Base-by-base conservation (phyloP, 2,329 filamentous ascomycete species). In the Fusarium chaquense region DNA sequence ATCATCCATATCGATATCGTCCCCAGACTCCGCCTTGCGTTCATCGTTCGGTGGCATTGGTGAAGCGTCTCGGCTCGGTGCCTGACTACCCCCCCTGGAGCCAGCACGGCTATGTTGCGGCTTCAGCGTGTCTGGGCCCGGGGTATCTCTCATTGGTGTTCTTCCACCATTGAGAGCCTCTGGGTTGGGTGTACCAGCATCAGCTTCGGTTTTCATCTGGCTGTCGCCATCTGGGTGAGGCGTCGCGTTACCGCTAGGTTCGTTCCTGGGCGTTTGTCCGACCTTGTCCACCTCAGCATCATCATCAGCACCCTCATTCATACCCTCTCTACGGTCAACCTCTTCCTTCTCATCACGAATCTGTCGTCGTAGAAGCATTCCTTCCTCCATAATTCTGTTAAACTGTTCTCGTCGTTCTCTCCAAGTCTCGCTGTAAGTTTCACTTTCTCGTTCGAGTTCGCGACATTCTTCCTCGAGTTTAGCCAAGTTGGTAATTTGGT, bases 271-370 rank as follows among this genome's bases (percentile, higher is more conserved):
- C 38, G 85, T 88, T 45, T 83, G 81, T 13, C 83, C 86, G 3
- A 79, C 81, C 33, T 79, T 76, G 24, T 81, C 78, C 5, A 80
- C 80, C 57, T 86, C 86, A 8, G 79, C 86, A 16, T 85, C 84
- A 32, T 90, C 89, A 71, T 90, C 90, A 18, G 84, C 87, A 49
- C 89, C 90, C 69, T 89, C 89, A 59, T 89, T 87, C 89, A 93
- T 93, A 32, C 93, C 93, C 79, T 97, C 93, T 57, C 93, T 87
- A 43, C 93, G 85, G 80, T 97, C 94, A 0, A 96, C 93, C 80
- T 97, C 94, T 78, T 97, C 94, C 81, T 97, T 97, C 84, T 98
- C 95, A 76, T 97, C 94, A 65, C 94, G 90, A 76, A 98, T 97
- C 78, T 97, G 85, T 50, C 93, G 86, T 61, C 94, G 85, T 78